Base-by-base conservation (phyloP, 164 flowering plant genomes). In the Vitis rotundifolia region DNA sequence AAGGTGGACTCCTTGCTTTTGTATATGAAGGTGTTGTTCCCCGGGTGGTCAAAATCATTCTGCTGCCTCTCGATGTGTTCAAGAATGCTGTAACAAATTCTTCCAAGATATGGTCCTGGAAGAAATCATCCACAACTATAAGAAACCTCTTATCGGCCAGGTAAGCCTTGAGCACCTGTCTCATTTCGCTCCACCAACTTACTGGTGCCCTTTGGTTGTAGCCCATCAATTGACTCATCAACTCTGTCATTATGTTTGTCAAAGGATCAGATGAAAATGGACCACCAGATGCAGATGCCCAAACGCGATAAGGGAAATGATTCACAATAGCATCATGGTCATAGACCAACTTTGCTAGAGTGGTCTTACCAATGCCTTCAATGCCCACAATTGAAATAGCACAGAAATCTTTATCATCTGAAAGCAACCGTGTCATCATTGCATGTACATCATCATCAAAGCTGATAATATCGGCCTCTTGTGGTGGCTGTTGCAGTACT, bases 301-400 rank as follows among this genome's bases (percentile, higher is more conserved):
- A 67, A 7, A 3, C 19, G 14, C 70, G 61, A 19, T 0, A 2
- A 57, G 18, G 37, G 50, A 67, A 67, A 15, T 31, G 49, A 2
- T 53, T 37, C 28, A n/a, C 48, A 29, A 56, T 19, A 11, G 8
- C 49, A 8, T 8, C 31, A 11, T 67, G 48, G 10, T 67, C 16
- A 16, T 37, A 67, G 2, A 67, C 18, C 14, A 15, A 13, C 19
- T 37, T 29, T 4, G 70, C 70, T 8, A 67, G 70, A 16, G 60
- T 47, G 8, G 70, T 67, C 70, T 67, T 67, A 12, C 70, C 70
- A 37, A 55, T 3, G 47, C 70, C 70, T 9, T 26, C 28, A 16
- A 67, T 67, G 16, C 70, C 70, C 7, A 57, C 61, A 12, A 67
- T 67, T 14, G 22, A 57, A 55, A 67, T 57, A 15, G 14, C 60